Conservation (phyloP, 2,329 filamentous ascomycete genomes). For the Gyromitra esculenta region DNA sequence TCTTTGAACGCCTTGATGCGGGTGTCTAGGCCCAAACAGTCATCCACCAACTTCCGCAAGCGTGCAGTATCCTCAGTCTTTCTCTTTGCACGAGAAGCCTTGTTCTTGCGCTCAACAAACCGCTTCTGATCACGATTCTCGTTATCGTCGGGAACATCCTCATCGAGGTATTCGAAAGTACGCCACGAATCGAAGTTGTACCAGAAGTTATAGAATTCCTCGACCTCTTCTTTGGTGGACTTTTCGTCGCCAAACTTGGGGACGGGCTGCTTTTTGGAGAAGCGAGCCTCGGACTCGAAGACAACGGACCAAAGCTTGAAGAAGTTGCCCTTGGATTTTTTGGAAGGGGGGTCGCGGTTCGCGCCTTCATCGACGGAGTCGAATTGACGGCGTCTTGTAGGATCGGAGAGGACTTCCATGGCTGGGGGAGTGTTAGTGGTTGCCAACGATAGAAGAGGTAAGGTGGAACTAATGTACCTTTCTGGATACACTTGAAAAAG, state of each 20-base stretch:
- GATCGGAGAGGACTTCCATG: constrained; percentile 90
- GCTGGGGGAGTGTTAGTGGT: constrained; percentile 63
- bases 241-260: constrained; percentile 86
- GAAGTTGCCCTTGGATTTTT: constrained; percentile 93
- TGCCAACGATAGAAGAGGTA: not conserved
- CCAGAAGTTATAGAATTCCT: constrained; percentile 99
- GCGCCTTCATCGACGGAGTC: constrained; percentile 96
- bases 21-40: constrained; percentile 83
- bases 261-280: constrained; percentile 90
- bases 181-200: constrained; percentile 99
- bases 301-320: constrained; percentile 93
- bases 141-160: constrained; percentile 98
- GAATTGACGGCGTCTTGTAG: constrained; percentile 89
- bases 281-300: constrained; percentile 91
- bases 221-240: constrained; percentile 86
- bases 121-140: constrained; percentile 99
- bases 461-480: constrained; percentile 61
- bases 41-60: constrained; percentile 88
- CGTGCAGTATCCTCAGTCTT: constrained; percentile 97
- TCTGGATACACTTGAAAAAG: constrained; percentile 99
- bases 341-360: constrained; percentile 88
- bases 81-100: constrained; percentile 97
- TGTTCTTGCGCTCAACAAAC: constrained; percentile 97
- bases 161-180: constrained; percentile 96
- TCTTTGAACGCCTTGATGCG: constrained; percentile 98